Base-by-base conservation (phyloP, 83 land plant genomes). In the Picea abies region DNA sequence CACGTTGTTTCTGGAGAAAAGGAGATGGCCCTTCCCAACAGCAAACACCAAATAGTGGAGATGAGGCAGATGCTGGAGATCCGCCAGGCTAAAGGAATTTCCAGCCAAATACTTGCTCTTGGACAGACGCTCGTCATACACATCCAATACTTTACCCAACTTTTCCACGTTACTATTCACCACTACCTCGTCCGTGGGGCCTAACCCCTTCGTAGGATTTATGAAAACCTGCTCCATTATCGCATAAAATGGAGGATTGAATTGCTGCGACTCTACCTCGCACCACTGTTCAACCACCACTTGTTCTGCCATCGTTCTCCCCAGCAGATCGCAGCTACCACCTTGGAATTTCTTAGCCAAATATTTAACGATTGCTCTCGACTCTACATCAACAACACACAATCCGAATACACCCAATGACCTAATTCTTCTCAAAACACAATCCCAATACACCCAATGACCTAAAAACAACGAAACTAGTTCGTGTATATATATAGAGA, bases 231-330 rank as follows among this genome's bases (percentile, higher is more conserved):
- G 29, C 29, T 25, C 87, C 16, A 83, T 72, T 14, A 91, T 32
- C 20, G 83, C 25, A 3, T 82, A 41, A 56, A 82, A 78, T 15
- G 86, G 63, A 7, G 88, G 82, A 83, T 94, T 70, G 88, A 80
- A 95, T 29, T 92, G 80, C 69, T 92, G 92, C 10, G 91, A 29
- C 79, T 96, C 98, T 9, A n/a, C n/a, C n/a, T n/a, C n/a, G n/a
- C n/a, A n/a, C n/a, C n/a, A n/a, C n/a, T n/a, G n/a, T n/a, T n/a
- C 11, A 47, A 49, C 72, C 84, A 88, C 96, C 96, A 94, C 97
- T n/a, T 49, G 78, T 81, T 88, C 91, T 52, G 47, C 64, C 12
- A 61, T 67, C 11, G 80, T 76, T 7, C 64, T n/a, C 1, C 82
- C 90, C 26, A 88, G 72, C 32, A 88, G 75, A 49, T 81, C n/a